Percentiles rank a stretch among this genome's conserved stretches.
Evolutionary conservation across 176 grass and related monocot genomes (phyloP).

Genomic region (Aegilops speltoides): DNA sequence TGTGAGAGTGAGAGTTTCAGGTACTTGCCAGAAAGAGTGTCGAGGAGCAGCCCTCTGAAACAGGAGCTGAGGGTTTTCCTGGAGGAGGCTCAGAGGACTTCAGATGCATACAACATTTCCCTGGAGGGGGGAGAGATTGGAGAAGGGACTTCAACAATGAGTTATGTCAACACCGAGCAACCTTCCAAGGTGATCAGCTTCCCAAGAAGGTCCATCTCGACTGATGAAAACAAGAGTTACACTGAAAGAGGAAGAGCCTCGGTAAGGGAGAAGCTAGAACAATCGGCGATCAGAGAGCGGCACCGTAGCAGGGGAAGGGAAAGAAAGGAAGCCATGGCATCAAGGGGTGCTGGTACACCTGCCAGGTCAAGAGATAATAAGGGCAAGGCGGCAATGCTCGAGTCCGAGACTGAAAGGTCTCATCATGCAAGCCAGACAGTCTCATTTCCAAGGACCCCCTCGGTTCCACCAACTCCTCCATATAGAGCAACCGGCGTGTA

Average conservation of each 20-base stretch:
- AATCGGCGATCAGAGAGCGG: constrained; percentile 34
- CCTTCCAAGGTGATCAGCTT: constrained; percentile 36
- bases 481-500: constrained; percentile 29
- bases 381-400: not conserved
- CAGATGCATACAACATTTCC: constrained; percentile 41
- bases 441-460: constrained; percentile 29
- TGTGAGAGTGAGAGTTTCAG: constrained; percentile 37
- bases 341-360: constrained; percentile 27
- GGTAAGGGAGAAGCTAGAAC: constrained; percentile 52
- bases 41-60: constrained; percentile 50
- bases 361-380: constrained; percentile 25
- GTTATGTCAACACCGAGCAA: constrained; percentile 22
- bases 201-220: constrained; percentile 26
- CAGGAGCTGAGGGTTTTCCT: constrained; percentile 79
- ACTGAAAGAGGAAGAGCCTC: constrained; percentile 22
- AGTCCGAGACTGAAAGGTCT: constrained; percentile 31
- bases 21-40: constrained; percentile 41
- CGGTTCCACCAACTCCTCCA: constrained; percentile 44
- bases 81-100: constrained; percentile 74
- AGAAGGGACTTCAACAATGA: constrained; percentile 27
- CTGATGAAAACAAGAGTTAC: constrained; percentile 23
- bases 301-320: constrained; percentile 32
- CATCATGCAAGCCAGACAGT: constrained; percentile 24
- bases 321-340: constrained; percentile 6
- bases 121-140: constrained; percentile 17